Evolutionary conservation across 2,329 filamentous ascomycete species (phyloP), one percentile per base, ranked within the genome.

Genomic region (Paraphaeosphaeria sporulosa): DNA sequence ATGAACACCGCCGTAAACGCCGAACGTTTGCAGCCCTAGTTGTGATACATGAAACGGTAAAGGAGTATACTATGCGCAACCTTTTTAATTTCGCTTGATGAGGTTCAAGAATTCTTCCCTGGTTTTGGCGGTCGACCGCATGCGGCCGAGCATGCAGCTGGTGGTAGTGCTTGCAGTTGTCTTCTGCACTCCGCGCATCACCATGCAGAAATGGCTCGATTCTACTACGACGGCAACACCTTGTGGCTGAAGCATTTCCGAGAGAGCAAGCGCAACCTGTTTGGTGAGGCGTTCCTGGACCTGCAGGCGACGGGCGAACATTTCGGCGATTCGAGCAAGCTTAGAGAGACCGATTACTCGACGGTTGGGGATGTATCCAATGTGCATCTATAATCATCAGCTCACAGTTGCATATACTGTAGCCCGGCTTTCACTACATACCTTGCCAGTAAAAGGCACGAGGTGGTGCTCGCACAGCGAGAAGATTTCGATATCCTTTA

Each of bases 201-300:
- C 93, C 94, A 98, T 99, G 83, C 95, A 99, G 49, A 98, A 83
- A 80, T 99, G 95, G 73, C 89, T 94, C 15, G 92, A 96, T 75
- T 99, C 95, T 90, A 99, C 97, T 61, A 99, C 94, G 2, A 99
- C 95, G 21, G 92, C 94, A 1, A 99, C 94, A 49, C 95, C 95
- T 75, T 96, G 93, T 2, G 95, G 95, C 76, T 96, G 91, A 50
- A 99, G 85, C 13, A 98, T 89, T 73, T 98, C 94, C 9, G 93
- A 93, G 64, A 99, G 90, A 17, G 95, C 94, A 64, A 97, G 87
- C 21, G 95, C 95, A 15, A 99, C 94, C 78, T 99, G 94, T 78
- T 96, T 96, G 25, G 95, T 99, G 36, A 99, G 85, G 36, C 95
- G 90, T 78, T 99, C 95, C 81, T 99, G 95, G 53, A 99, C 94